Evolutionary conservation across 2,329 filamentous ascomycete genomes (phyloP), one percentile per base, ranked within the genome.

Genomic region (Lecanicillium sp.): DNA sequence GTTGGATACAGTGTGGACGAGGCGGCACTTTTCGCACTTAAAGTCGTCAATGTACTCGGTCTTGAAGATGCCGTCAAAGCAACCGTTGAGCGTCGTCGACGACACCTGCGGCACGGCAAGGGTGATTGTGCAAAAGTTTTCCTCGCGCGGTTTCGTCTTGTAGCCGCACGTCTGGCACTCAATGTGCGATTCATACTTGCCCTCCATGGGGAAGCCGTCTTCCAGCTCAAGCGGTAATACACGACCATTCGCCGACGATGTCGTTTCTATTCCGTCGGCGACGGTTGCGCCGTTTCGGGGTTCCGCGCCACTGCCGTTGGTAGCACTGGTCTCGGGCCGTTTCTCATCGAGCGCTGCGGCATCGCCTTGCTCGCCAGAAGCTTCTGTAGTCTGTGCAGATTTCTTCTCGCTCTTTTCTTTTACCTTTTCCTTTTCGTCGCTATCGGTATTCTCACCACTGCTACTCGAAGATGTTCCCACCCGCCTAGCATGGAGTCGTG

Each of bases 31-130:
- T 52, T 95, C 92, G 64, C 92, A 98, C 50, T 85, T 89, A 68
- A 94, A 98, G 57, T 95, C 92, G 46, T 96, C 90, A 48, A 98
- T 95, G 56, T 88, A 83, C 59, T 98, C 92, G 1, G 86, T 87
- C 62, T 95, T 95, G 49, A 98, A 81, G 60, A 95, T 82, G 29
- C 85, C 85, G 52, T 98, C 92, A 51, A 98, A 92, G 59, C 92
- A 98, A 8, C 80, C 72, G 54, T 83, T 88, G 13, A 98, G 71
- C 0, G 86, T 83, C 1, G 89, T 89, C 3, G 85, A 83, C 36
- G 73, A 79, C 45, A 81, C 76, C 56, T 92, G 85, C 0, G 92
- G 92, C 4, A 98, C 92, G 51, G 88, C 87, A 38, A 98, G 67
- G 2, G 90, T 96, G 46, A 98, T 65, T 15, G 89, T 94, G 58